Conservation (phyloP, 305 asterid genomes). For the Nicotiana rustica region DNA sequence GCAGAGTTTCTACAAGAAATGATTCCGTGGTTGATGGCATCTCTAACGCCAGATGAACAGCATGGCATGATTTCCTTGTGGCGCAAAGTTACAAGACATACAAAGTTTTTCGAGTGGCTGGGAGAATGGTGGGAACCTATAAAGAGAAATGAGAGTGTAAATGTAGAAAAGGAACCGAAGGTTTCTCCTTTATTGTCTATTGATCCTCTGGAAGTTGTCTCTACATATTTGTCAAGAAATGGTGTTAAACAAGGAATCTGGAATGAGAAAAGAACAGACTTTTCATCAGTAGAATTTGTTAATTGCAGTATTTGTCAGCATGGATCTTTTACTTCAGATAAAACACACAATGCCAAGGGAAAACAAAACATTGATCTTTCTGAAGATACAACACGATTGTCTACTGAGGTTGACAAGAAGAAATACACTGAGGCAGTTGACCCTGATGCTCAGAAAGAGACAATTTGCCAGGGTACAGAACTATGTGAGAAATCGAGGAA, state of each 20-base stretch:
- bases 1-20: conserved; percentile 73
- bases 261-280: conserved; percentile 39
- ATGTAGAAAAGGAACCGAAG: conserved; percentile 50
- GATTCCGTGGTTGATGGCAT: conserved; percentile 83
- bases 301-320: conserved; percentile 38
- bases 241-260: conserved; percentile 42
- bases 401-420: conserved; percentile 52
- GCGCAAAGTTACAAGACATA: conserved; percentile 67
- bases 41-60: conserved; percentile 70
- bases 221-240: conserved; percentile 61
- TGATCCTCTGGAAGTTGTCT: conserved; percentile 74
- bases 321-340: conserved; percentile 47
- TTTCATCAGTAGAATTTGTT: conserved; percentile 39
- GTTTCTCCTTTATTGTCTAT: conserved; percentile 49
- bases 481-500: conserved; percentile 42
- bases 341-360: conserved; percentile 39
- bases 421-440: conserved; percentile 47
- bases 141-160: conserved; percentile 51
- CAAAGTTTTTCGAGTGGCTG: conserved; percentile 82
- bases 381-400: conserved; percentile 44
- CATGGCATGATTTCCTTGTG: conserved; percentile 60
- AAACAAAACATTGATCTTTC: conserved; percentile 42
- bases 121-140: conserved; percentile 90
- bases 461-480: conserved; percentile 36
- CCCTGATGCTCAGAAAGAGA: conserved; percentile 44